Evolutionary conservation across 1,284 basidiomycete species (phyloP).

Genomic region (Coniophora puteana): DNA sequence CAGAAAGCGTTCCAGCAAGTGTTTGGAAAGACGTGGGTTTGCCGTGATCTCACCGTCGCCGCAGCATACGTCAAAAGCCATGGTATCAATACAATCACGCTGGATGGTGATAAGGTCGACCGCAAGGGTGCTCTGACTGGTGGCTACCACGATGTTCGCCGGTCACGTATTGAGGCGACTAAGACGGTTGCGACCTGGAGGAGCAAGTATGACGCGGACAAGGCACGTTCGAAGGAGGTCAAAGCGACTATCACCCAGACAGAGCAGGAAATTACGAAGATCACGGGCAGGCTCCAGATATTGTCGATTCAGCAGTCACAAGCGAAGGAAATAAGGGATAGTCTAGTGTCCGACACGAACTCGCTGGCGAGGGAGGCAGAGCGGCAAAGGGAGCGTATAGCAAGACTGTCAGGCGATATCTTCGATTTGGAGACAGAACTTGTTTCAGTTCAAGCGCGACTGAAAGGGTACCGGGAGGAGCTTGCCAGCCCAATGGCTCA

Average conservation of each 20-base stretch:
- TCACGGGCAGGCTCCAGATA: slow-evolving; percentile 75
- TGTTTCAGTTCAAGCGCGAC: slow-evolving; percentile 50
- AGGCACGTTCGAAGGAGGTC: slow-evolving; percentile 67
- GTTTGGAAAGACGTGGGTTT: slow-evolving; percentile 98
- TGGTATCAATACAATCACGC: slow-evolving; percentile 93
- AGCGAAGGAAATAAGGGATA: slow-evolving; percentile 65
- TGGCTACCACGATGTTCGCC: slow-evolving; percentile 90
- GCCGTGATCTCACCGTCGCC: slow-evolving; percentile 87
- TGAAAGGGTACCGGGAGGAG: slow-evolving; percentile 70
- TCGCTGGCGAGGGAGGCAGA: slow-evolving; percentile 71
- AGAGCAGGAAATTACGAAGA: slow-evolving; percentile 85
- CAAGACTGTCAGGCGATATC: slow-evolving; percentile 64
- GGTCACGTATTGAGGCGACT: slow-evolving; percentile 88
- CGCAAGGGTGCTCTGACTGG: slow-evolving; percentile 95
- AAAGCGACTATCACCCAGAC: slow-evolving; percentile 65
- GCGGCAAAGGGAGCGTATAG: slow-evolving; percentile 57
- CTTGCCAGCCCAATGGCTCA: slow-evolving; percentile 73
- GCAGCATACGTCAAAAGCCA: slow-evolving; percentile 94
- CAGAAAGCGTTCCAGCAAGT: slow-evolving; percentile 93
- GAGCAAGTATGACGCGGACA: slow-evolving; percentile 66
- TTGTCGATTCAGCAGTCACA: slow-evolving; percentile 70
- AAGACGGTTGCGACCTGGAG: slow-evolving; percentile 79
- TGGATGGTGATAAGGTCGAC: slow-evolving; percentile 97
- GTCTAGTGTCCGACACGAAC: slow-evolving; percentile 62
- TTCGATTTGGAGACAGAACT: slow-evolving; percentile 75